Conservation (phyloP, 202 grass and related monocot species). For the Cymbopogon flexuosus region DNA sequence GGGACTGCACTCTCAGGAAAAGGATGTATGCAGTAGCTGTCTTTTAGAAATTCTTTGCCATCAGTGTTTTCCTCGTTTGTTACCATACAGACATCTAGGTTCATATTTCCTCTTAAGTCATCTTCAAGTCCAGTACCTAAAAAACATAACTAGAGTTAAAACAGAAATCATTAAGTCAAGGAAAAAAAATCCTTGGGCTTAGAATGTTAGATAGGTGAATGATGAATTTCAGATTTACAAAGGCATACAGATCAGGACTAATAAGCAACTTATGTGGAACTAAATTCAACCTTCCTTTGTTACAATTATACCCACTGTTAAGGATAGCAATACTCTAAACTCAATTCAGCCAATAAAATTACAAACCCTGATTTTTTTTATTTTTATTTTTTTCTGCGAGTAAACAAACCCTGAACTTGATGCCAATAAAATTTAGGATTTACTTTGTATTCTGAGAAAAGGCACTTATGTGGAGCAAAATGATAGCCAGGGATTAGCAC, state of each 20-base stretch:
- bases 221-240: neutral
- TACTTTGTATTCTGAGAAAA: neutral
- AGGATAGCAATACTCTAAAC: neutral
- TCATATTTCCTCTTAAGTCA: constrained; percentile 19
- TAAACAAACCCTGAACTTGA: neutral
- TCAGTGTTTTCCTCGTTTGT: constrained; percentile 38
- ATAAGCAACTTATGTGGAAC: neutral
- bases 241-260: neutral
- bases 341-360: neutral
- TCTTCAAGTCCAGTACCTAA: constrained; percentile 37
- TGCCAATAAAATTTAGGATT: neutral
- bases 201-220: neutral
- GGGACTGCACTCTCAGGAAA: constrained; percentile 40
- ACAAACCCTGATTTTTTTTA: too few species aligned
- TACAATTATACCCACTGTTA: neutral
- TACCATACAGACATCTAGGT: constrained; percentile 10
- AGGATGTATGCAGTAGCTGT: constrained; percentile 48
- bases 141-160: constrained; percentile 30
- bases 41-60: constrained; percentile 51
- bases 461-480: neutral
- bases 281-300: neutral
- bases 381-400: too few species aligned
- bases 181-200: neutral
- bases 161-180: constrained; percentile 15
- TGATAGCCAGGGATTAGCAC: neutral